phyloP scores from a whole-genome alignment of 306 rosid species.

The Castanea sativa region DNA sequence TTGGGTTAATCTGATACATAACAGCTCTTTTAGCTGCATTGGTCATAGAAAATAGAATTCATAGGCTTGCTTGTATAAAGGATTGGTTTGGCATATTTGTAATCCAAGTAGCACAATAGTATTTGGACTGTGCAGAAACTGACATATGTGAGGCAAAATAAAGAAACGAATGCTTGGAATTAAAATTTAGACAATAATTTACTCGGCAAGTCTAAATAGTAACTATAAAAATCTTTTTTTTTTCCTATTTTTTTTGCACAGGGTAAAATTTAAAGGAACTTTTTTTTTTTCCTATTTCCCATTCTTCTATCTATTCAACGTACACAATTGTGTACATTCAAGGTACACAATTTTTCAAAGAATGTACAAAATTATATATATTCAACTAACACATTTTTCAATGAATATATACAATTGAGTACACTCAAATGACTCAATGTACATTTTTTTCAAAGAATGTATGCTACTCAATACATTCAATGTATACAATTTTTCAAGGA shows the following conservation, averaged over 20 bases:
- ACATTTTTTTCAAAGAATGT: too few relatives aligned
- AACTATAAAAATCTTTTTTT: background rate
- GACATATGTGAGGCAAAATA: background rate
- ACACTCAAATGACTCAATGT: too few relatives aligned
- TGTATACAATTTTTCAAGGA: too few relatives aligned
- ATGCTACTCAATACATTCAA: too few relatives aligned
- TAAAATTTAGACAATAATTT: background rate
- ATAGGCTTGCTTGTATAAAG: background rate
- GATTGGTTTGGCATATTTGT: background rate
- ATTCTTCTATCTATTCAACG: too few relatives aligned
- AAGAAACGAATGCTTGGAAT: background rate
- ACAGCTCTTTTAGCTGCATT: background rate
- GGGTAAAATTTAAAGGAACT: background rate
- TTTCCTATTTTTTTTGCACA: background rate
- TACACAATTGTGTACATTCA: too few relatives aligned
- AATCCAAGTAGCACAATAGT: background rate
- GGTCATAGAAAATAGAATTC: background rate
- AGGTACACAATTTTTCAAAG: too few relatives aligned
- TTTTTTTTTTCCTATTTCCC: too few relatives aligned
- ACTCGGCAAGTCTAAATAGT: background rate
- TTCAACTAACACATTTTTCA: too few relatives aligned
- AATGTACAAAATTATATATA: too few relatives aligned
- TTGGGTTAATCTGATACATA: background rate
- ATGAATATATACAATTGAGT: too few relatives aligned
- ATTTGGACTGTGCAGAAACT: background rate